These are phyloP conservation scores for Trematosphaeria pertusa DNA, from an alignment of 2,329 filamentous ascomycete species.

Conservation along the genomic window DNA sequence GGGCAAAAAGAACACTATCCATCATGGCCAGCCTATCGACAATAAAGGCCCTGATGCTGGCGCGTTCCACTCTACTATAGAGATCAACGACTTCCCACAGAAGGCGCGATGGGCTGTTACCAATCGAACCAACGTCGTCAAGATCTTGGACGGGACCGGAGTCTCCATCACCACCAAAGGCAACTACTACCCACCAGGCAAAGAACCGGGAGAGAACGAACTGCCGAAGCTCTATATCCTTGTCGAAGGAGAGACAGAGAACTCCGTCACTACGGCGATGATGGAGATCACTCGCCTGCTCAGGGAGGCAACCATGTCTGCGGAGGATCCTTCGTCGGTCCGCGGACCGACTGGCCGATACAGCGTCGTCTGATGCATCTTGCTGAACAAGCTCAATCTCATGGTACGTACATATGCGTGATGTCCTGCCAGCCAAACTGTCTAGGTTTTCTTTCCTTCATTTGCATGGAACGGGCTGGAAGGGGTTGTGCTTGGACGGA, in stretches of 20 bases:
- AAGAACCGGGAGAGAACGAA: constrained; percentile 73
- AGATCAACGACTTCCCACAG: constrained; percentile 99
- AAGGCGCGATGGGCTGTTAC: constrained; percentile 99
- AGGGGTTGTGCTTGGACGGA: neutral
- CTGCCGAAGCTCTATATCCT: constrained; percentile 97
- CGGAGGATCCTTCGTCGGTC: constrained; percentile 78
- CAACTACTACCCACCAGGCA: constrained; percentile 83
- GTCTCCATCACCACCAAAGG: constrained; percentile 98
- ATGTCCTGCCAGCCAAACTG: neutral
- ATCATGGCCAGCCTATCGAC: constrained; percentile 92
- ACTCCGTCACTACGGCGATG: constrained; percentile 89
- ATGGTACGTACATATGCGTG: constrained; percentile 10
- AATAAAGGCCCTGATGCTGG: constrained; percentile 98
- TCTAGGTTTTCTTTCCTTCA: neutral
- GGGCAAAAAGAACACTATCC: constrained; percentile 86
- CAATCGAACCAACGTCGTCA: constrained; percentile 96
- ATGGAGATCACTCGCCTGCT: constrained; percentile 85
- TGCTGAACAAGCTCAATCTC: neutral
- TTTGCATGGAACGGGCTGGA: neutral
- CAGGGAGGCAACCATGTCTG: constrained; percentile 88
- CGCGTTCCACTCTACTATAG: constrained; percentile 93
- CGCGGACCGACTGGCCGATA: constrained; percentile 84
- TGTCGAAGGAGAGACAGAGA: constrained; percentile 95
- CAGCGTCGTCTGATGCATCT: constrained; percentile 62
- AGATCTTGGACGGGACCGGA: constrained; percentile 93